Base-by-base conservation (phyloP, 352 stramenopile species). In the Blastocystis sp. region DNA sequence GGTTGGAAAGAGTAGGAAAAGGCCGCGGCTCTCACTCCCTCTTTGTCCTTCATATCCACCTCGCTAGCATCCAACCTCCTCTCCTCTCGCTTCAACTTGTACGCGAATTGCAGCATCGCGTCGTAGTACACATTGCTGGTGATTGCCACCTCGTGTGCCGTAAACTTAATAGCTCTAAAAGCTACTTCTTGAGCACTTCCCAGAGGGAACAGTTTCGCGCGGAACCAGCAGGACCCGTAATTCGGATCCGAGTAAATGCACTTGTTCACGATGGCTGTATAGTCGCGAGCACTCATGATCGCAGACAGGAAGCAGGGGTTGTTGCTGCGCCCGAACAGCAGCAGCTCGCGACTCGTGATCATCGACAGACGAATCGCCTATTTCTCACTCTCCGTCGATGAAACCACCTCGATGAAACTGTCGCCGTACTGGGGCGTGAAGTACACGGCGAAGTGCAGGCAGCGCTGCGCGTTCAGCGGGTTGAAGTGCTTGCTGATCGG, bases 401-500 rank as follows among this genome's bases (percentile, higher is more conserved):
- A 93, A 93, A 14, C 93, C 96, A 34, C 28, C 28, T 34, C 28
- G 28, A 34, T 34, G 28, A 34, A 34, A 34, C 28, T 34, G 28
- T 34, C 28, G 28, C 28, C 28, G 28, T 34, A 34, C 28, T 34
- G 28, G 28, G 28, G 28, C 28, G 28, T 34, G 89, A 96, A 96
- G 88, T 93, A 92, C 56, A 94, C 92, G 41, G 94, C 94, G 91
- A 96, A 96, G 53, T 89, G 90, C 21, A 96, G 89, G 86, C 94
- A 93, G 40, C 90, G 90, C 3, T 90, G 88, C 69, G 92, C 92
- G 23, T 89, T 88, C 60, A 90, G 70, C 52, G 94, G 86, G 76
- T 95, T 91, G 34, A 52, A 23, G 28, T 34, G 28, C 28, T 34
- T 34, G 28, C 28, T 34, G 28, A 34, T 34, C 28, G 28, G 28